Evolutionary conservation across 2,329 filamentous ascomycete genomes (phyloP), one percentile per base, ranked within the genome.

Genomic region (Penicillium brasilianum): DNA sequence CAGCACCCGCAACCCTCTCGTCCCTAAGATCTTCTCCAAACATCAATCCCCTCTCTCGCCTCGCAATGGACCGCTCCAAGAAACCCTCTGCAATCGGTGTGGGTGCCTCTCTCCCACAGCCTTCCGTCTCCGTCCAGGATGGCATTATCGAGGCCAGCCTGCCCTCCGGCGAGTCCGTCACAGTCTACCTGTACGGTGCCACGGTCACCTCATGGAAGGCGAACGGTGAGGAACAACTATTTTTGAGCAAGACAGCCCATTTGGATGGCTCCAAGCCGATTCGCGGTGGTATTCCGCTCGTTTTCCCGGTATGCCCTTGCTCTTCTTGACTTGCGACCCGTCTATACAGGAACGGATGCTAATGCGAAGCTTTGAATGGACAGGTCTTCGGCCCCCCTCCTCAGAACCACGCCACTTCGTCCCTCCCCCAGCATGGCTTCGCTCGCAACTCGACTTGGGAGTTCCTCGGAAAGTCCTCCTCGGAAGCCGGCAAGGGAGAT

Each of bases 161-260:
- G 46, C 91, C 93, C 41, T 90, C 92, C 0, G 93, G 94, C 68
- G 93, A 98, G 80, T 91, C 87, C 58, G 87, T 97, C 68, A 88
- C 92, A 66, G 84, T 99, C 39, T 83, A 97, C 62, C 87, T 98
- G n/a, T 91, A 91, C 72, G 95, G 95, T 60, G 95, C 95, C 11
- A 98, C 93, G 0, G 90, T 99, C 51, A 88, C 91, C 61, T 95
- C 90, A 78, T 99, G 95, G 95, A 96, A 95, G 83, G 85, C 88
- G 61, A 83, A 85, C 60, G 90, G 90, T 51, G 81, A 87, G 58
- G 93, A 97, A 82, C 93, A 93, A 79, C 84, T 97, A 57, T 97
- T 92, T 85, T 74, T 97, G 68, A 95, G 91, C 78, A 87, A 93
- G 63, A 87, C 84, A 60, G 90, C 93, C 48, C 87, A 87, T 71